phyloP scores from a whole-genome alignment of 805 yeast species.

The Hanseniaspora osmophila region DNA sequence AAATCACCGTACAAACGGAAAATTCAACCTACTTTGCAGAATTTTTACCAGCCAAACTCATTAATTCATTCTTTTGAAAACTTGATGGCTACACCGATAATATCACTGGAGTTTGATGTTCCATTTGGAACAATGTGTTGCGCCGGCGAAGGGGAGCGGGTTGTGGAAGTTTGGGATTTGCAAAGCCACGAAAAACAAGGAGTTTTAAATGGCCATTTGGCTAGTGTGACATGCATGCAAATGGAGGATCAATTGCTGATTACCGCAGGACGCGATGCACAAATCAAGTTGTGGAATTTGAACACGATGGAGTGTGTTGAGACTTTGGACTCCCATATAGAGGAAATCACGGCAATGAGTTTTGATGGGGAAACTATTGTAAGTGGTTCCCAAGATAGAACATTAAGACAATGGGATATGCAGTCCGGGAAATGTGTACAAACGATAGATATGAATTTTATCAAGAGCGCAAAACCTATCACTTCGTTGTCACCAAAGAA shows the following conservation, averaged over 20 bases:
- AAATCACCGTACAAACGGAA: conserved; percentile 23
- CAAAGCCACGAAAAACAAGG: conserved; percentile 39
- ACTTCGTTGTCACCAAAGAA: neutral
- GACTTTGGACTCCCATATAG: conserved; percentile 50
- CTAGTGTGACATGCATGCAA: conserved; percentile 46
- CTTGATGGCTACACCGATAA: conserved; percentile 40
- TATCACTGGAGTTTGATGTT: conserved; percentile 51
- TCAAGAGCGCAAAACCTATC: conserved; percentile 6
- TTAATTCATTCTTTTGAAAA: conserved; percentile 30
- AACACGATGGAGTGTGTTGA: conserved; percentile 14
- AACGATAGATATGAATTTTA: conserved; percentile 45
- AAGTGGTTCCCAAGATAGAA: conserved; percentile 57
- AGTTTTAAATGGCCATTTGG: conserved; percentile 43
- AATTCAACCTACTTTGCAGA: conserved; percentile 50
- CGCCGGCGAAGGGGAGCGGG: conserved; percentile 57
- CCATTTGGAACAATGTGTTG: conserved; percentile 70
- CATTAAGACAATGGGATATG: conserved; percentile 67
- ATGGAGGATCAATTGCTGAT: conserved; percentile 33
- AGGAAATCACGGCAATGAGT: conserved; percentile 48
- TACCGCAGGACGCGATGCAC: conserved; percentile 51
- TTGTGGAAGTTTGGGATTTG: conserved; percentile 75
- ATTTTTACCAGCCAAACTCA: conserved; percentile 47
- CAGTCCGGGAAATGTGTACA: conserved; percentile 51
- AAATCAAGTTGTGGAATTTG: conserved; percentile 48
- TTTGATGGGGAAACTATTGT: conserved; percentile 40